Evolutionary conservation across 1,284 basidiomycete genomes (phyloP).

Genomic region (Cerioporus squamosus): DNA sequence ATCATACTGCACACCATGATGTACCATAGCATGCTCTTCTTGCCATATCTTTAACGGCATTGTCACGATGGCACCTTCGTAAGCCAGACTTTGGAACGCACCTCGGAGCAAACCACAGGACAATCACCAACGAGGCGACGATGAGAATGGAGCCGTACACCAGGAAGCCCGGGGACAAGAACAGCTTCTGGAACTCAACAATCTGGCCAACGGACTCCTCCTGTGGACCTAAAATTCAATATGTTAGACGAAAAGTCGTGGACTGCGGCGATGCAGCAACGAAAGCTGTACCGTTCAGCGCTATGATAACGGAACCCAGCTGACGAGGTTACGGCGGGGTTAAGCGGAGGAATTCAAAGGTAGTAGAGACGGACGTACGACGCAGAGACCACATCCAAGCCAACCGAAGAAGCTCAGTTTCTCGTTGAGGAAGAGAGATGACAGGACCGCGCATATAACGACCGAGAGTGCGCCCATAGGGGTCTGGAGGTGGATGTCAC

Average conservation of each 20-base stretch:
- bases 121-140: slow-evolving; percentile 62
- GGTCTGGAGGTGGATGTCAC: slow-evolving; percentile 52
- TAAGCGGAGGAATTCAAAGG: neutral
- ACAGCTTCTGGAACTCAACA: slow-evolving; percentile 78
- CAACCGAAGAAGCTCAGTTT: slow-evolving; percentile 91
- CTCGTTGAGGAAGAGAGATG: slow-evolving; percentile 93
- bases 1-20: slow-evolving; percentile 95
- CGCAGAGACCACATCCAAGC: slow-evolving; percentile 90
- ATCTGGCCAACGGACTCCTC: slow-evolving; percentile 86
- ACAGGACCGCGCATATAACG: slow-evolving; percentile 93
- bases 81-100: slow-evolving; percentile 34
- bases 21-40: slow-evolving; percentile 95
- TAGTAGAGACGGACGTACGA: slow-evolving; percentile 50
- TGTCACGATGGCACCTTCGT: neutral
- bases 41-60: slow-evolving; percentile 70
- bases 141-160: slow-evolving; percentile 75
- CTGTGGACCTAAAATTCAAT: slow-evolving; percentile 62
- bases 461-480: slow-evolving; percentile 96
- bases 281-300: slow-evolving; percentile 63
- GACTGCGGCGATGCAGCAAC: neutral
- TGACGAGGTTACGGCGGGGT: slow-evolving; percentile 29
- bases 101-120: slow-evolving; percentile 83
- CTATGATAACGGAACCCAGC: slow-evolving; percentile 89
- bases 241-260: slow-evolving; percentile 2
- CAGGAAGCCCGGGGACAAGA: slow-evolving; percentile 88